Conservation (phyloP, 2,329 filamentous ascomycete genomes). For the Colletotrichum sansevieriae region DNA sequence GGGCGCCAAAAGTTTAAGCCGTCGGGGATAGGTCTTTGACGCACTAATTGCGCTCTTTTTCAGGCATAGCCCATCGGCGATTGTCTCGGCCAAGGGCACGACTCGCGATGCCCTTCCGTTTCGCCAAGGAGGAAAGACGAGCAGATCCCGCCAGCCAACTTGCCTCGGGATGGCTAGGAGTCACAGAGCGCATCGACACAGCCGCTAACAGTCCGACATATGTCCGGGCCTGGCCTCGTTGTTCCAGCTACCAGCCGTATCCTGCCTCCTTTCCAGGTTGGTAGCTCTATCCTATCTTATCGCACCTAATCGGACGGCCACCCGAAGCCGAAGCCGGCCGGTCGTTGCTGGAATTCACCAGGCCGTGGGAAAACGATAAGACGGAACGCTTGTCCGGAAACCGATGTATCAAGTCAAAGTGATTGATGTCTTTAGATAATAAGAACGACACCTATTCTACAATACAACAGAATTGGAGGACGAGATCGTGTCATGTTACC, state of each 20-base stretch:
- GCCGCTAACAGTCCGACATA: conserved; percentile 34
- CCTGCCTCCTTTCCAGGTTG: conserved; percentile 2
- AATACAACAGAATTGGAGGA: not conserved
- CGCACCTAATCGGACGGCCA: conserved; percentile 9
- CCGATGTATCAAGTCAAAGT: not conserved
- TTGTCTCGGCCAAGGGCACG: conserved; percentile 29
- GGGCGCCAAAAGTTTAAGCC: conserved; percentile 26
- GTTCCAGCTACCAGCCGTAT: not conserved
- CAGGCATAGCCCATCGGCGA: conserved; percentile 36
- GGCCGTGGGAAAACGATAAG: conserved; percentile 7
- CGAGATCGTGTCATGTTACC: conserved; percentile 14
- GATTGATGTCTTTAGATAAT: conserved; percentile 3
- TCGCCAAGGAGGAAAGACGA: conserved; percentile 27
- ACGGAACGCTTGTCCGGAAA: conserved; percentile 9
- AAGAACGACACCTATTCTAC: not conserved
- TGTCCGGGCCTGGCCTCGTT: conserved; percentile 24
- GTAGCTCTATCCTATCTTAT: conserved; percentile 39
- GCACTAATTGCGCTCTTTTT: not conserved
- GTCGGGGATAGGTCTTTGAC: conserved; percentile 40
- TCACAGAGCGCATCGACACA: not conserved
- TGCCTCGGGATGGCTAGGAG: conserved; percentile 1
- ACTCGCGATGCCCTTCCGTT: conserved; percentile 28
- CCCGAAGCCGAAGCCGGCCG: conserved; percentile 11
- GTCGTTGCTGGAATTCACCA: not conserved
- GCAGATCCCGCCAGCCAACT: not conserved